A percentile compares a stretch with the other conserved stretches of the same genome.
Conservation (phyloP, 129 eudicot species). For the Mikania micrantha region DNA sequence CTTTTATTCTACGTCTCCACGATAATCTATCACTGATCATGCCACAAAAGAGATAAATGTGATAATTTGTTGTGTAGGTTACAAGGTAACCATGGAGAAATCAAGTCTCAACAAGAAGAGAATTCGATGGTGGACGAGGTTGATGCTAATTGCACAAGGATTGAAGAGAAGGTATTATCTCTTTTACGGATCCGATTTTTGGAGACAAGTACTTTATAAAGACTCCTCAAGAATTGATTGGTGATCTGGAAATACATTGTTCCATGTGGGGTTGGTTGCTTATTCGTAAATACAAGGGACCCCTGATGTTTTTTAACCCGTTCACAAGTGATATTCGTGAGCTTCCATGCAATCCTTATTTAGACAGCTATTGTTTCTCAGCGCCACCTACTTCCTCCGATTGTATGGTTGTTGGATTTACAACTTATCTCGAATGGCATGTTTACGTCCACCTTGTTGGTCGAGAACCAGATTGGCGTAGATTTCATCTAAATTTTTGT, state of each 20-base stretch:
- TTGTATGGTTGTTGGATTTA: slow-evolving; percentile 16
- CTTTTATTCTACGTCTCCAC: no score
- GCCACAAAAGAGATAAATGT: neutral
- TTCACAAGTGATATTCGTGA: slow-evolving; percentile 2
- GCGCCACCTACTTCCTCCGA: slow-evolving; percentile 7
- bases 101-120: neutral
- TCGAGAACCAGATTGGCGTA: neutral
- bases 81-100: slow-evolving; percentile 2
- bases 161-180: neutral
- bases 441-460: neutral
- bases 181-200: slow-evolving; percentile 14
- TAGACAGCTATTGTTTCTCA: neutral
- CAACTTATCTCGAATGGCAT: no score
- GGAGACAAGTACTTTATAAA: slow-evolving; percentile 13
- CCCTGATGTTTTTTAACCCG: slow-evolving; percentile 14
- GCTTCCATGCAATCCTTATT: neutral
- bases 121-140: neutral
- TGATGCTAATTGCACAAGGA: neutral
- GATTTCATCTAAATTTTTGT: neutral
- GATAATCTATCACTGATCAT: neutral
- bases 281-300: neutral
- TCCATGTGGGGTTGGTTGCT: slow-evolving; percentile 24
- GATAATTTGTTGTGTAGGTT: slow-evolving; percentile 2
- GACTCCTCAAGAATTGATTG: neutral
- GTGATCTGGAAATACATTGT: neutral